phyloP scores from a whole-genome alignment of 2,329 filamentous ascomycete genomes.

The Plenodomus tracheiphilus region DNA sequence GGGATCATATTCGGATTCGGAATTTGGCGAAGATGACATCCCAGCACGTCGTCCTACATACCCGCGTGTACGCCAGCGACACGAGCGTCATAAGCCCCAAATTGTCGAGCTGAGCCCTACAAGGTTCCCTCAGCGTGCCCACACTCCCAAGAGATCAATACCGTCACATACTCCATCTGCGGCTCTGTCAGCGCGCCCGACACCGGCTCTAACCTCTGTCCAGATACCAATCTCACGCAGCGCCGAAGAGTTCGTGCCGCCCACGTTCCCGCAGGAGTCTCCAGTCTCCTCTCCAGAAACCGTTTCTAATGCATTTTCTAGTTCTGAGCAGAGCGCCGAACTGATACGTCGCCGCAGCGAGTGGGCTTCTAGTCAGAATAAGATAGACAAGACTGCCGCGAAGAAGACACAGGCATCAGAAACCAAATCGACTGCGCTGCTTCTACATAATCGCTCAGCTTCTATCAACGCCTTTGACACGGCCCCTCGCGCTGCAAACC shows the following conservation, averaged over 20 bases:
- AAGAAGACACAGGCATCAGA: not conserved
- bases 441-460: not conserved
- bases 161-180: not conserved
- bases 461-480: not conserved
- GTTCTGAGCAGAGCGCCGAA: constrained; percentile 2
- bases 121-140: not conserved
- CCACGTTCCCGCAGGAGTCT: not conserved
- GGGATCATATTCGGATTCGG: not conserved
- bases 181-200: not conserved
- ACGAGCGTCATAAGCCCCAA: not conserved
- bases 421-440: too few relatives aligned
- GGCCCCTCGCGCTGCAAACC: too few relatives aligned
- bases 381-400: not conserved
- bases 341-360: constrained; percentile 7
- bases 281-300: not conserved
- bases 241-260: not conserved
- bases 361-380: constrained; percentile 1
- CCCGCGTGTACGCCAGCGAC: not conserved
- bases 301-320: not conserved
- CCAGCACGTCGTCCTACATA: not conserved
- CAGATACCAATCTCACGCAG: not conserved
- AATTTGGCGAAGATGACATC: not conserved
- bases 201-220: not conserved
- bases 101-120: not conserved
- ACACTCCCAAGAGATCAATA: not conserved